Conservation (phyloP, 2,329 filamentous ascomycete species). For the Elsinoe ampelina region DNA sequence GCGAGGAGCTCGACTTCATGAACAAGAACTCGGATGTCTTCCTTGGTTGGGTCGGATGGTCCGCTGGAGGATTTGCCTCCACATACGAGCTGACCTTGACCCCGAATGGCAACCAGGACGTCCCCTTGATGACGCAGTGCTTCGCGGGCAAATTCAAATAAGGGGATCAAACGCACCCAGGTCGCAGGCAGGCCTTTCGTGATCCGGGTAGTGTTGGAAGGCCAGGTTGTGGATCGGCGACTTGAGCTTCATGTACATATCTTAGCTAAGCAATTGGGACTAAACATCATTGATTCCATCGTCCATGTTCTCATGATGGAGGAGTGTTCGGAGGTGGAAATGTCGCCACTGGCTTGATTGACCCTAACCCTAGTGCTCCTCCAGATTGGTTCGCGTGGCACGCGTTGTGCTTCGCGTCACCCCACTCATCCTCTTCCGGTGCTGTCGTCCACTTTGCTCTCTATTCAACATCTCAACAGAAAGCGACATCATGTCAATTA, state of each 20-base stretch:
- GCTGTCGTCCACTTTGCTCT: background rate
- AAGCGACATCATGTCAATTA: constrained; percentile 5
- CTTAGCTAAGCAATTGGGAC: too few relatives aligned
- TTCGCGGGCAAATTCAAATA: constrained; percentile 24
- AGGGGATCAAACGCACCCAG: too few relatives aligned
- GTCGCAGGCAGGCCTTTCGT: too few relatives aligned
- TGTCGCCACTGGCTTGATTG: too few relatives aligned
- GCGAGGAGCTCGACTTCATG: constrained; percentile 26
- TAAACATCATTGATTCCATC: too few relatives aligned
- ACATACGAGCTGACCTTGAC: constrained; percentile 25
- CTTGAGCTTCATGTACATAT: too few relatives aligned
- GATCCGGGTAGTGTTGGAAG: too few relatives aligned
- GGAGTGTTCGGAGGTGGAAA: too few relatives aligned
- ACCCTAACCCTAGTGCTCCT: background rate
- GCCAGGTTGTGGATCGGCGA: too few relatives aligned
- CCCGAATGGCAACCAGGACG: constrained; percentile 21
- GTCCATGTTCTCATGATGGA: too few relatives aligned
- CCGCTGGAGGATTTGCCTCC: constrained; percentile 25
- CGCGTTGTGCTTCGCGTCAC: constrained; percentile 22
- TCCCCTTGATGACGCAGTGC: constrained; percentile 22
- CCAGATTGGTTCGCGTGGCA: constrained; percentile 13
- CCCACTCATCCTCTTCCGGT: background rate
- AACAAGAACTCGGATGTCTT: constrained; percentile 26
- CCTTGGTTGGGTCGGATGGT: constrained; percentile 27
- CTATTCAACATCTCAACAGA: background rate